Percentiles rank a stretch among this genome's conserved stretches.
Evolutionary conservation across 106 monocot species (phyloP).

Genomic region (Gastrodia elata): DNA sequence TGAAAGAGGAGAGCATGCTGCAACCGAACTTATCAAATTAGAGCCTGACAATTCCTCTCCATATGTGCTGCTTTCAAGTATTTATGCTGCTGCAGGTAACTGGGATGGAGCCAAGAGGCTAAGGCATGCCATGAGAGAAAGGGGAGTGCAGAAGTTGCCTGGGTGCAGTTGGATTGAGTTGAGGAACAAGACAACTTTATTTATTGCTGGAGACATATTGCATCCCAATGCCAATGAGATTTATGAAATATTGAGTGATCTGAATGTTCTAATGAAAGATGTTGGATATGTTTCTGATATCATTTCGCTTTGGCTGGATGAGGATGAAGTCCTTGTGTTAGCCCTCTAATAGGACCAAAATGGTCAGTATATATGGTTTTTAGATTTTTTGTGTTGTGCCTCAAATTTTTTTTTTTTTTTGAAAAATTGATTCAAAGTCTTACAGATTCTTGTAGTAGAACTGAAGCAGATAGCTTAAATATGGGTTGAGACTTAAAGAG

Average conservation of each 20-base stretch:
- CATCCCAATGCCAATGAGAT: constrained; percentile 33
- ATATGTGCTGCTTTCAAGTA: constrained; percentile 48
- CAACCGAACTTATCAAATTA: constrained; percentile 43
- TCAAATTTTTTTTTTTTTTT: background rate
- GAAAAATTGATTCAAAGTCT: background rate
- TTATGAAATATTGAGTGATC: constrained; percentile 21
- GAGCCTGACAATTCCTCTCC: constrained; percentile 52
- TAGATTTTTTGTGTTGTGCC: background rate
- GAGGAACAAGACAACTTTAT: constrained; percentile 38
- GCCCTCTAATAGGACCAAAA: background rate
- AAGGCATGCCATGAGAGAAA: constrained; percentile 39
- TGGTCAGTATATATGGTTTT: background rate
- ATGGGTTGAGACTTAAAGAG: background rate
- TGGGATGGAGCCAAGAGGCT: constrained; percentile 42
- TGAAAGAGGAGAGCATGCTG: constrained; percentile 29
- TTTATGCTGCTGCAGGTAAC: constrained; percentile 43
- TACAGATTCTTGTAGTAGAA: background rate
- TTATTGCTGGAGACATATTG: constrained; percentile 50
- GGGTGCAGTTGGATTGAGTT: constrained; percentile 70
- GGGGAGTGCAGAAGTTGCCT: constrained; percentile 47
- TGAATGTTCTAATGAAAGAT: constrained; percentile 33
- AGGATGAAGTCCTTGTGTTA: constrained; percentile 8
- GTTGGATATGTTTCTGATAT: constrained; percentile 17
- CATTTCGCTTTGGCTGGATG: constrained; percentile 14
- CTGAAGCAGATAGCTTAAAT: background rate